phyloP scores from a whole-genome alignment of 257 asterid genomes.

The Vinca minor region DNA sequence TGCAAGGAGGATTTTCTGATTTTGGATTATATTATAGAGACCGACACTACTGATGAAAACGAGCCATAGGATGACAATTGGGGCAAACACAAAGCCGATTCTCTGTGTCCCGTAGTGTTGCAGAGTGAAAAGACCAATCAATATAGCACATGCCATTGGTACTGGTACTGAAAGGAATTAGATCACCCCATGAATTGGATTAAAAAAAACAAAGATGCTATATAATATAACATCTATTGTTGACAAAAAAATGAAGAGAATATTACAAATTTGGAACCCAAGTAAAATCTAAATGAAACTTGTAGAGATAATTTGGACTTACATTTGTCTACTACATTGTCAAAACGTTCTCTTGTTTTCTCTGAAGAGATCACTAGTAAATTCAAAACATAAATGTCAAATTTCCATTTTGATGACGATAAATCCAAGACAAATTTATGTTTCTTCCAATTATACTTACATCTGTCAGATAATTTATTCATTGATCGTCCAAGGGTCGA shows the following conservation, averaged over 20 bases:
- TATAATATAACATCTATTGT: not conserved
- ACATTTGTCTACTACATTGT: conserved; percentile 49
- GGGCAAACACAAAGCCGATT: conserved; percentile 80
- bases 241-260: not conserved
- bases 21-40: conserved; percentile 52
- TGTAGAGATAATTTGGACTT: no score
- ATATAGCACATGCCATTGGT: conserved; percentile 70
- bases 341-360: conserved; percentile 35
- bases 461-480: conserved; percentile 43
- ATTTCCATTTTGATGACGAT: not conserved
- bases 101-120: conserved; percentile 78
- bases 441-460: conserved; percentile 35
- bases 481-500: conserved; percentile 64
- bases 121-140: conserved; percentile 82
- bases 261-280: not conserved
- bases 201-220: not conserved
- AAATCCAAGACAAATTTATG: not conserved
- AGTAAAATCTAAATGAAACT: not conserved
- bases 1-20: conserved; percentile 48
- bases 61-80: conserved; percentile 78
- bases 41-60: conserved; percentile 61
- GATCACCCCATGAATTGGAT: conserved; percentile 4
- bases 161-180: conserved; percentile 61
- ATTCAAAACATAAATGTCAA: conserved; percentile 17
- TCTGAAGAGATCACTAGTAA: conserved; percentile 51